These are phyloP conservation scores for Amanita muscaria DNA, from an alignment of 768 basidiomycete species.

Conservation along the genomic window DNA sequence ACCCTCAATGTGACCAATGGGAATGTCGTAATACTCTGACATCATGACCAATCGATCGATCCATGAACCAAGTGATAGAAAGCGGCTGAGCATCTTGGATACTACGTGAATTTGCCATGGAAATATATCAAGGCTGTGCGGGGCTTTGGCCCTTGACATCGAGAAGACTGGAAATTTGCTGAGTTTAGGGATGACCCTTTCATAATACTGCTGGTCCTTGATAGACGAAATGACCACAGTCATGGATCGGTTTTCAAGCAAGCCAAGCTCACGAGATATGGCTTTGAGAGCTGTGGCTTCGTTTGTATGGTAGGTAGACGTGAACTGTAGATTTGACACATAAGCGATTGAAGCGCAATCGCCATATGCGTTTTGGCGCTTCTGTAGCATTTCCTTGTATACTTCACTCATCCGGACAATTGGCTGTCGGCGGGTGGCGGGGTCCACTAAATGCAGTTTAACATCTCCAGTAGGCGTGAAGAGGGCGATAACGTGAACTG, in stretches of 20 bases:
- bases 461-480: conserved; percentile 67
- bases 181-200: conserved; percentile 59
- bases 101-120: conserved; percentile 84
- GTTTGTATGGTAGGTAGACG: conserved; percentile 67
- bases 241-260: conserved; percentile 65
- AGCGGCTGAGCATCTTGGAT: conserved; percentile 77
- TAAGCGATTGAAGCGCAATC: conserved; percentile 50
- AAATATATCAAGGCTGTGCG: conserved; percentile 73
- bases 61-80: conserved; percentile 71
- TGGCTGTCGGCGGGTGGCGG: conserved; percentile 76
- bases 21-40: conserved; percentile 88
- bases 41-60: conserved; percentile 70
- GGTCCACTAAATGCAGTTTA: conserved; percentile 85
- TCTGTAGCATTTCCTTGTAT: conserved; percentile 56
- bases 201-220: conserved; percentile 80
- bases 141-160: conserved; percentile 70
- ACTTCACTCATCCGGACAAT: conserved; percentile 68
- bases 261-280: conserved; percentile 77
- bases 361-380: conserved; percentile 35
- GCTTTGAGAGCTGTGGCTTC: conserved; percentile 78
- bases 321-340: conserved; percentile 50
- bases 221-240: conserved; percentile 79
- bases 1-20: conserved; percentile 85
- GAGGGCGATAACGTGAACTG: conserved; percentile 81
- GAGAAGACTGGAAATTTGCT: conserved; percentile 80